These are phyloP conservation scores for Backusella luteola DNA, from an alignment of 192 early-diverging fungal genomes.

Conservation along the genomic window DNA sequence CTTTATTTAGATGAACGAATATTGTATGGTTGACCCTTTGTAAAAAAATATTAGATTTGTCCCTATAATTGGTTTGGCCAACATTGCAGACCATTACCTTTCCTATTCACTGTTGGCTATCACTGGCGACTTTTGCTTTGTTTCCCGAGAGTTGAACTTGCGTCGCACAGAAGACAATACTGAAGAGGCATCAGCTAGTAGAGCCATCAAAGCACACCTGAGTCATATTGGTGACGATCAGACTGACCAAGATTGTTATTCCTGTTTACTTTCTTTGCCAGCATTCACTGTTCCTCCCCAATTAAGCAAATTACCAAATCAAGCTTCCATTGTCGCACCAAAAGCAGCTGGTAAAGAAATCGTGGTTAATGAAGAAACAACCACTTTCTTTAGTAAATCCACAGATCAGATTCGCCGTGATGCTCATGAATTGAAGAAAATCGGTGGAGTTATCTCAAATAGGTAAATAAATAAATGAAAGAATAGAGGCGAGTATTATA, in stretches of 20 bases:
- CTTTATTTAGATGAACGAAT: background rate
- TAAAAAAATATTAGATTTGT: constrained; percentile 28
- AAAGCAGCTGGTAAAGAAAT: constrained; percentile 41
- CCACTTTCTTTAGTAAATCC: constrained; percentile 38
- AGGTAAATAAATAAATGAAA: constrained; percentile 6
- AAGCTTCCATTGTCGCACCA: constrained; percentile 42
- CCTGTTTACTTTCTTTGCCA: constrained; percentile 33
- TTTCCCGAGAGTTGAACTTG: constrained; percentile 16
- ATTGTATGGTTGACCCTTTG: background rate
- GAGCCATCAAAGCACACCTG: constrained; percentile 6
- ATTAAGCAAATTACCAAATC: constrained; percentile 35
- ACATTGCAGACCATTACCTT: constrained; percentile 64
- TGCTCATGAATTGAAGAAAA: constrained; percentile 35
- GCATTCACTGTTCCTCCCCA: constrained; percentile 34
- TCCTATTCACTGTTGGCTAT: constrained; percentile 68
- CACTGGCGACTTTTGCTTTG: constrained; percentile 51
- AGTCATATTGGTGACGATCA: background rate
- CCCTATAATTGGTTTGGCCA: constrained; percentile 57
- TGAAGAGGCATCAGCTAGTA: background rate
- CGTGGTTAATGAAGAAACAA: constrained; percentile 43
- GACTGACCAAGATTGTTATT: constrained; percentile 18
- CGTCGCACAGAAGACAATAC: constrained; percentile 5
- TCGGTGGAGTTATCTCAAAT: constrained; percentile 18
- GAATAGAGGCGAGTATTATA: background rate
- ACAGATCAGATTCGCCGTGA: constrained; percentile 37